Conservation (phyloP, 768 basidiomycete species). For the Mycena vulgaris region DNA sequence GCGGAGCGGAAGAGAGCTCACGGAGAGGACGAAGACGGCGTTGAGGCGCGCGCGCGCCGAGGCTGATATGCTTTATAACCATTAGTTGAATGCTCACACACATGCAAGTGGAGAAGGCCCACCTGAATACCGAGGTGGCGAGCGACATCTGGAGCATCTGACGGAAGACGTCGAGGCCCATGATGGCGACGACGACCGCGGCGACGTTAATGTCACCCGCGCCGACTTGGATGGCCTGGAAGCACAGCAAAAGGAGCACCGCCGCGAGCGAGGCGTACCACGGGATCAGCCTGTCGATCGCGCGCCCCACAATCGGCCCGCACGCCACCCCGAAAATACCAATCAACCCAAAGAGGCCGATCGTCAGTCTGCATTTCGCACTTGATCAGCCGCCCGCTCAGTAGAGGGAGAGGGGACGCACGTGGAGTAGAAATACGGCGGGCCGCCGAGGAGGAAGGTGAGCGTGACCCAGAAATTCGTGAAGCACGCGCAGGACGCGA, state of each 20-base stretch:
- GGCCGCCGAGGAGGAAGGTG: conserved; percentile 73
- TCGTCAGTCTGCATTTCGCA: conserved; percentile 42
- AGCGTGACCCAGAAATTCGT: conserved; percentile 64
- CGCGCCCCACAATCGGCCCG: conserved; percentile 78
- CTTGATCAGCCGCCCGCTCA: not conserved
- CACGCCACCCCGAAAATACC: conserved; percentile 80
- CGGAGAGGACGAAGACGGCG: conserved; percentile 81
- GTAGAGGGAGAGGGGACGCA: conserved; percentile 30
- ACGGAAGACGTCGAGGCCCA: conserved; percentile 82
- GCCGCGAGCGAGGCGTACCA: conserved; percentile 83
- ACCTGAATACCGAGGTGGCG: conserved; percentile 73
- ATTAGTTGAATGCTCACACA: not conserved
- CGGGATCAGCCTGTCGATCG: conserved; percentile 79
- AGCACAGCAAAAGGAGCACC: conserved; percentile 61
- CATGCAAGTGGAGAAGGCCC: not conserved
- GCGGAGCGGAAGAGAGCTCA: conserved; percentile 51
- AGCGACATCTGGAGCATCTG: conserved; percentile 82
- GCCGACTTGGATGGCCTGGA: conserved; percentile 76
- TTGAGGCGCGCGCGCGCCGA: conserved; percentile 80
- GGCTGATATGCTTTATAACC: conserved; percentile 51
- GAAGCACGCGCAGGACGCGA: conserved; percentile 64
- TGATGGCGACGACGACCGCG: conserved; percentile 77
- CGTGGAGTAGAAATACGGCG: conserved; percentile 70
- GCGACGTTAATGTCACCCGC: conserved; percentile 80
- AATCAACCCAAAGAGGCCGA: conserved; percentile 83